Evolutionary conservation across 139 green algal genomes (phyloP).

Genomic region (Ulvella scutata): DNA sequence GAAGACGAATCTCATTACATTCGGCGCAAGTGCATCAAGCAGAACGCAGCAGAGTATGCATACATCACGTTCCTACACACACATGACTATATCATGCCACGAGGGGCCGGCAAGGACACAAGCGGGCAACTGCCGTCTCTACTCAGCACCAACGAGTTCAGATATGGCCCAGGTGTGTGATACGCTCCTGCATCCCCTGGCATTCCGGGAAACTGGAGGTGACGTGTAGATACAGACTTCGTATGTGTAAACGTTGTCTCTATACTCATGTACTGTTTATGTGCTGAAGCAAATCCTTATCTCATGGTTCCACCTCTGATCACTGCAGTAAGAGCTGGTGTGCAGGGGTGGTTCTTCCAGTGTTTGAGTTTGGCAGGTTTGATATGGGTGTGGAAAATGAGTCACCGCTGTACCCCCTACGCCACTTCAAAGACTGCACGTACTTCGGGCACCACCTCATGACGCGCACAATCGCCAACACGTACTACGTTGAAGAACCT

Average conservation of each 20-base stretch:
- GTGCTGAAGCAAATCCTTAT: no score
- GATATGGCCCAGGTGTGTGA: neutral
- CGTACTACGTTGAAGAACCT: neutral
- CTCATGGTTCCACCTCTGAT: no score
- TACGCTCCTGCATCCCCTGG: neutral
- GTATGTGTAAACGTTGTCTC: no score
- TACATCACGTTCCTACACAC: neutral
- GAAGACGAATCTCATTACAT: neutral
- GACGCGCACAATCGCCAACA: neutral
- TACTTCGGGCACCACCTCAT: neutral
- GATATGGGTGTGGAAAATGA: no score
- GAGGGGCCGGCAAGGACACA: neutral
- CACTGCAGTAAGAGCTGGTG: no score
- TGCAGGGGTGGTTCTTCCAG: neutral
- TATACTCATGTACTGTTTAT: no score
- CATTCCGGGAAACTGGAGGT: no score
- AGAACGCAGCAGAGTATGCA: neutral
- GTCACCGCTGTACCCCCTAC: neutral
- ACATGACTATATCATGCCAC: neutral
- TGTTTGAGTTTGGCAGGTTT: neutral
- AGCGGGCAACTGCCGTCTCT: neutral
- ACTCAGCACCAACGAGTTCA: neutral
- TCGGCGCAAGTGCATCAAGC: neutral
- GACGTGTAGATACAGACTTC: no score
- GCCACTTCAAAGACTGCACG: neutral